Evolutionary conservation across 2,329 filamentous ascomycete species (phyloP), one percentile per base, ranked within the genome.

Genomic region (Tolypocladium sp.): DNA sequence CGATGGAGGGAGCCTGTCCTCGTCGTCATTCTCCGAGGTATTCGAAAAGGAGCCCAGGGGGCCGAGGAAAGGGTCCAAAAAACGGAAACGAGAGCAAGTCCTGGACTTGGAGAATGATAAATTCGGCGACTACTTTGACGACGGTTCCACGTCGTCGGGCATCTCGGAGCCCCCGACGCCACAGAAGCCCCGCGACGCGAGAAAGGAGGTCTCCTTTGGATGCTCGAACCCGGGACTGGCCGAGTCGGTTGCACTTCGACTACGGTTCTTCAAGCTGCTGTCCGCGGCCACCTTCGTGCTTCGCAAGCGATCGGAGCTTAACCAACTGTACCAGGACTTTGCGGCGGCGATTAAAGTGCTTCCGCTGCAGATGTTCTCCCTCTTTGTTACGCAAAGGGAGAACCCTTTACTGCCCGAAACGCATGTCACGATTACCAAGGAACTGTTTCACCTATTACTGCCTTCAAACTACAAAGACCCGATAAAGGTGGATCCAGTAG

Each of bases 21-120:
- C 79, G 46, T 79, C 76, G 1, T 76, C 82, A 9, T 91, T 85
- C 66, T 77, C 77, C 3, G 85, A 90, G 66, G 75, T 92, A 4
- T 93, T 89, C 74, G 77, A 80, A 27, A 82, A 83, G 57, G 90
- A 92, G 75, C 63, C 71, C 66, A 55, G 77, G 73, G 62, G 74
- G 65, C 62, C 76, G 66, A 67, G 64, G 53, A 74, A 73, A 57
- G 67, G 71, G 30, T 70, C 71, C 22, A 80, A 75, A 60, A 83
- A 84, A 64, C 74, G 82, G 25, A 83, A 82, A 63, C 71, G 78
- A 40, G 73, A 73, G 3, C 64, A 72, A 27, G 71, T 71, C 35
- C 73, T 86, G 10, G 82, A 88, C 59, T 69, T 87, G 8, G 82
- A 86, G 17, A 83, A 85, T 35, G 79, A 82, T 49, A 76, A 84